These are phyloP conservation scores for Theileria orientalis DNA, from an alignment of 169 alveolate species.

Conservation along the genomic window DNA sequence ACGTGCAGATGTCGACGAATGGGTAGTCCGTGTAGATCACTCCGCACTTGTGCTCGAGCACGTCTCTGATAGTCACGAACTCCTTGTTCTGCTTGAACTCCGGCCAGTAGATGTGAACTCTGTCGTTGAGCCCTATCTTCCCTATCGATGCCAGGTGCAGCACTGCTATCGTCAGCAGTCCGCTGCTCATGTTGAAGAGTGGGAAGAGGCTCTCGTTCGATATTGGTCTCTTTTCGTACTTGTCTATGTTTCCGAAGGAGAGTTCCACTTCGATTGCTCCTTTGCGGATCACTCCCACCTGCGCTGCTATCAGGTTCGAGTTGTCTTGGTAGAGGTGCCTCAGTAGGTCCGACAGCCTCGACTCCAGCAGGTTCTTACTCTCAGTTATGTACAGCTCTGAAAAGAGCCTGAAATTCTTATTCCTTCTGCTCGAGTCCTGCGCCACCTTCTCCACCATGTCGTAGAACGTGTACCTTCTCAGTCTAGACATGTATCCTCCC, in stretches of 20 bases:
- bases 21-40: constrained; percentile 25
- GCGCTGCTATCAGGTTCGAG: constrained; percentile 63
- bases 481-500: no score
- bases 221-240: constrained; percentile 70
- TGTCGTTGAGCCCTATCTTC: constrained; percentile 50
- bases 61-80: constrained; percentile 26
- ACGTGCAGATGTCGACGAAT: constrained; percentile 20
- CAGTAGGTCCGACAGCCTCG: constrained; percentile 35
- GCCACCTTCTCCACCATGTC: constrained; percentile 11
- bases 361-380: constrained; percentile 23
- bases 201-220: constrained; percentile 69
- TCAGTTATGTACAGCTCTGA: not conserved
- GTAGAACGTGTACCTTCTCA: not conserved
- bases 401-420: constrained; percentile 14
- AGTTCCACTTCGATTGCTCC: constrained; percentile 65
- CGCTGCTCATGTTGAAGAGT: constrained; percentile 59
- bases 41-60: constrained; percentile 49
- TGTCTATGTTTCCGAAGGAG: constrained; percentile 66
- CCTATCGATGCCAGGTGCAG: constrained; percentile 54
- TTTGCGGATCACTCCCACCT: constrained; percentile 66
- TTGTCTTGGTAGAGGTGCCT: constrained; percentile 34
- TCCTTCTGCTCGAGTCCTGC: not conserved
- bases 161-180: constrained; percentile 63
- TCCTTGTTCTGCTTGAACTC: constrained; percentile 51
- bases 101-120: constrained; percentile 55